Evolutionary conservation across 2,329 filamentous ascomycete species (phyloP).

Genomic region (Cadophora malorum): DNA sequence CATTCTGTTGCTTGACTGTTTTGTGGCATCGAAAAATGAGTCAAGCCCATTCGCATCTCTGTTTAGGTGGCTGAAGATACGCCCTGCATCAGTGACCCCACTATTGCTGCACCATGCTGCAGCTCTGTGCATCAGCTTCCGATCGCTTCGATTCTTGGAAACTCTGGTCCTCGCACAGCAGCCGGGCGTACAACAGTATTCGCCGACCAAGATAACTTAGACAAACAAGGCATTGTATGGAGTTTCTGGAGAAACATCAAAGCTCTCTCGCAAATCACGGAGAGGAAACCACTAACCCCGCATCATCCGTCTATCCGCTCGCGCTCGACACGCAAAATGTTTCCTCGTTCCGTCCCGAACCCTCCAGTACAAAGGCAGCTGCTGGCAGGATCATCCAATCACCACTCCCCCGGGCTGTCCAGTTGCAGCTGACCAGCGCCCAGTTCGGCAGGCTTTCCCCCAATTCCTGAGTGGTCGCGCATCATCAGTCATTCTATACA

Average conservation of each 20-base stretch:
- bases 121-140: neutral
- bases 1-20: neutral
- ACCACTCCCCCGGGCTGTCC: slow-evolving; percentile 21
- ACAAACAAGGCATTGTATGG: neutral
- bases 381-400: slow-evolving; percentile 11
- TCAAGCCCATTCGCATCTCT: neutral
- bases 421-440: slow-evolving; percentile 21
- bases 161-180: neutral
- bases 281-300: slow-evolving; percentile 14
- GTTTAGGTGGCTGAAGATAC: slow-evolving; percentile 1
- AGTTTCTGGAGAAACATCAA: slow-evolving; percentile 15
- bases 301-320: slow-evolving; percentile 12
- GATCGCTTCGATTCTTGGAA: slow-evolving; percentile 4
- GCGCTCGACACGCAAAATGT: neutral
- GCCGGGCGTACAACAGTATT: slow-evolving; percentile 1
- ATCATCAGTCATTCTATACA: neutral
- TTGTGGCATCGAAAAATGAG: neutral
- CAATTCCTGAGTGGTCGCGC: slow-evolving; percentile 4
- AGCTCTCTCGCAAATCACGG: neutral
- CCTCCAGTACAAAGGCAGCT: neutral
- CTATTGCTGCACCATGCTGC: neutral
- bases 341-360: slow-evolving; percentile 13
- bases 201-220: neutral
- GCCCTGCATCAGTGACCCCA: neutral
- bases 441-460: neutral